Conservation (phyloP, 495 filamentous ascomycete species). For the Venustampulla echinocandica region DNA sequence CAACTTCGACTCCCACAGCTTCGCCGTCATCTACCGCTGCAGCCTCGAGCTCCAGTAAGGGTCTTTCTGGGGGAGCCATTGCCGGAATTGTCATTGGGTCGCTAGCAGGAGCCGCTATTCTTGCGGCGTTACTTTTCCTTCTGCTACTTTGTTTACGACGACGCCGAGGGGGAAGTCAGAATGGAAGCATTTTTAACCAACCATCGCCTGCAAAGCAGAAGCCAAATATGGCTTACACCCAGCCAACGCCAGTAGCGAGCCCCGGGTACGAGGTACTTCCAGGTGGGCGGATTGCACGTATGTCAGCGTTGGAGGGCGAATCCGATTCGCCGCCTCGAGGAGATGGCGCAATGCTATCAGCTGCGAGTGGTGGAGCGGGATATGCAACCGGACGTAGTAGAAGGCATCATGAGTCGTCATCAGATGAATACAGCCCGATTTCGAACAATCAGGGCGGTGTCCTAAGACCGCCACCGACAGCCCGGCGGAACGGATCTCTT, state of each 20-base stretch:
- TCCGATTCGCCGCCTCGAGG: conserved; percentile 48
- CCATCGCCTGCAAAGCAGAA: conserved; percentile 64
- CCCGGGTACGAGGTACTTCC: conserved; percentile 66
- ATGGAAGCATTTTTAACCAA: conserved; percentile 71
- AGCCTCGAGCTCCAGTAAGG: conserved; percentile 5
- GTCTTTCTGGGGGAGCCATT: conserved; percentile 71
- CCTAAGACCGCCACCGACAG: conserved; percentile 55
- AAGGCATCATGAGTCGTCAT: conserved; percentile 67
- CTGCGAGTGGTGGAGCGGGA: conserved; percentile 32
- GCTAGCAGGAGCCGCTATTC: conserved; percentile 58
- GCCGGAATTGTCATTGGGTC: conserved; percentile 86
- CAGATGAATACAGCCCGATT: conserved; percentile 72
- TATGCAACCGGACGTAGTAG: conserved; percentile 32
- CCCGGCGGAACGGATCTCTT: conserved; percentile 71
- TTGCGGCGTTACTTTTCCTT: conserved; percentile 54
- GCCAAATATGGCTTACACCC: conserved; percentile 22
- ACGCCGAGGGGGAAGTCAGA: conserved; percentile 44
- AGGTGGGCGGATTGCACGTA: conserved; percentile 84
- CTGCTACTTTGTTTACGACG: conserved; percentile 51
- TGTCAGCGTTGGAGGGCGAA: conserved; percentile 83
- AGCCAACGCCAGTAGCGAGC: conserved; percentile 37
- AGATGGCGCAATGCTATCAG: conserved; percentile 28
- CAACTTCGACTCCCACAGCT: conserved; percentile 35
- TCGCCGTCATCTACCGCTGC: conserved; percentile 26
- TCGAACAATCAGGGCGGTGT: conserved; percentile 52